These are phyloP conservation scores for Mrakia hoshinonis DNA, from an alignment of 768 basidiomycete species.

Conservation along the genomic window DNA sequence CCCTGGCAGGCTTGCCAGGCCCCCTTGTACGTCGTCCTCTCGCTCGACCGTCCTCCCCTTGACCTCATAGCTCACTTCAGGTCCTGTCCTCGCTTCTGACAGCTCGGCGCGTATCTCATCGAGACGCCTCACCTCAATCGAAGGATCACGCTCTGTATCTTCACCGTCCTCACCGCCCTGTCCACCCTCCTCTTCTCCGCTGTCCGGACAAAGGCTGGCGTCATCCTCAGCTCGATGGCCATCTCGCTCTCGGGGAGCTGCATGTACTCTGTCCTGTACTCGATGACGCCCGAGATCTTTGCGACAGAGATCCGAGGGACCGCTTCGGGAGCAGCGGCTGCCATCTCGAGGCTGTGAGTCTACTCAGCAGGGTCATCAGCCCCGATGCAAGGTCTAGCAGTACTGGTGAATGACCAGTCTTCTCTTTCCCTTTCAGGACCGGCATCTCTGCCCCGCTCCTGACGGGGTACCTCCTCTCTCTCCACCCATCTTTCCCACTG, in stretches of 20 bases:
- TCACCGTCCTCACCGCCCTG: constrained; percentile 52
- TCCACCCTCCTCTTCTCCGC: constrained; percentile 60
- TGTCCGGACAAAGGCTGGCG: constrained; percentile 52
- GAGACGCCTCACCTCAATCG: constrained; percentile 56
- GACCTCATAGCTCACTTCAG: neutral
- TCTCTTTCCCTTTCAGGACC: constrained; percentile 48
- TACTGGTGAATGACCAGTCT: too few relatives aligned
- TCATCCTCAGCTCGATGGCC: constrained; percentile 62
- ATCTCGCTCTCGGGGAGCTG: constrained; percentile 70
- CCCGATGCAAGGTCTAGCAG: too few relatives aligned
- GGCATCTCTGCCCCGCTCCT: constrained; percentile 80
- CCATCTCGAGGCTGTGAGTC: constrained; percentile 69
- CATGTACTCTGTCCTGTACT: constrained; percentile 33
- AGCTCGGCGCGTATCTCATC: constrained; percentile 81
- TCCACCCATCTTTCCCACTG: constrained; percentile 63
- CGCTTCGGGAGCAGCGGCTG: constrained; percentile 78
- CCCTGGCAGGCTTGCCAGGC: constrained; percentile 74
- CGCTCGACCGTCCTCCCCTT: neutral
- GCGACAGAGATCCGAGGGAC: constrained; percentile 76
- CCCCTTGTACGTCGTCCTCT: constrained; percentile 54
- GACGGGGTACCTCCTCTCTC: constrained; percentile 61
- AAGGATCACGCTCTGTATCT: constrained; percentile 53
- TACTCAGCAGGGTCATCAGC: neutral
- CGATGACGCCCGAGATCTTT: constrained; percentile 43
- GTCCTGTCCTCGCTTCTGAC: constrained; percentile 28